Evolutionary conservation across 202 grass and related monocot genomes (phyloP).

Genomic region (Cymbopogon flexuosus): DNA sequence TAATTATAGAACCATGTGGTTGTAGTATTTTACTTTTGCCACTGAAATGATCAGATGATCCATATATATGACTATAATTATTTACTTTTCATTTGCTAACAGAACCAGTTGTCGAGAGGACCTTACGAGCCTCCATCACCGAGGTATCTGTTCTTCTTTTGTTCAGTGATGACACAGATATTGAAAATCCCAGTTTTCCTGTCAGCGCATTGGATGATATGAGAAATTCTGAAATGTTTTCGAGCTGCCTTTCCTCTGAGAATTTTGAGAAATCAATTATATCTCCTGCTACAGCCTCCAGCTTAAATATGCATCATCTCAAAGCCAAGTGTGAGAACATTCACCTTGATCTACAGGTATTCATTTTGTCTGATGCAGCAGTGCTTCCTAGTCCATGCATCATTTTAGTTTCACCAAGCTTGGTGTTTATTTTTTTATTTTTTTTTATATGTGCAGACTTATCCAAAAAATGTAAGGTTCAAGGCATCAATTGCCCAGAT

Average conservation of each 20-base stretch:
- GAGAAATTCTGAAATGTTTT: conserved; percentile 56
- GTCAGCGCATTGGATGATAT: conserved; percentile 29
- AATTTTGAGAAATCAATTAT: conserved; percentile 53
- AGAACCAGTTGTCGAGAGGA: conserved; percentile 79
- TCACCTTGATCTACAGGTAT: conserved; percentile 73
- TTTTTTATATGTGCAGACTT: conserved; percentile 64
- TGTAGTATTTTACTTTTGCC: not conserved
- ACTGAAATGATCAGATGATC: conserved; percentile 15
- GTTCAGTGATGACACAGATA: conserved; percentile 46
- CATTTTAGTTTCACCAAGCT: conserved; percentile 22
- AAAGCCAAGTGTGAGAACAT: conserved; percentile 67
- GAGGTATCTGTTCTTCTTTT: conserved; percentile 80
- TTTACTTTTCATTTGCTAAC: conserved; percentile 42
- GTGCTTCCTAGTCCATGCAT: conserved; percentile 4
- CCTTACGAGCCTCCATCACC: conserved; percentile 49
- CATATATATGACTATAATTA: conserved; percentile 16
- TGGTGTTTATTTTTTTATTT: conserved; percentile 30
- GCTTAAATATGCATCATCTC: conserved; percentile 71
- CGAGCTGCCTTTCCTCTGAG: conserved; percentile 60
- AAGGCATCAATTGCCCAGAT: conserved; percentile 55
- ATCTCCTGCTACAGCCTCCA: conserved; percentile 40
- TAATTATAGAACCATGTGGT: not conserved
- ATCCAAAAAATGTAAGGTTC: conserved; percentile 64
- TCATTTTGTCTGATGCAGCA: not conserved
- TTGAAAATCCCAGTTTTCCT: conserved; percentile 23